phyloP scores from a whole-genome alignment of 768 basidiomycete species.

The Naganishia antarctica region DNA sequence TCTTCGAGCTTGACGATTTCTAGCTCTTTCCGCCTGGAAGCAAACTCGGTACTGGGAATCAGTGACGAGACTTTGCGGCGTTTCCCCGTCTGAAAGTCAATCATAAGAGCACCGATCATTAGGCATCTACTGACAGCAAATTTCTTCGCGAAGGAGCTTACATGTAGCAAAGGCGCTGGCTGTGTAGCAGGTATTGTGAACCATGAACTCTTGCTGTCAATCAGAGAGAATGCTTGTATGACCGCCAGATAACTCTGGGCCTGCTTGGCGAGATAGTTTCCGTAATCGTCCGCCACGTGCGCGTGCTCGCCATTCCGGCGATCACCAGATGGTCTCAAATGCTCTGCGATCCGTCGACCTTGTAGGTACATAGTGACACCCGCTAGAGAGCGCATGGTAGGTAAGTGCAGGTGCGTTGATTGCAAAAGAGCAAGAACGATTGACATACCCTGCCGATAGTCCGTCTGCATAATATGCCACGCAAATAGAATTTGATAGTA shows the following conservation, averaged over 20 bases:
- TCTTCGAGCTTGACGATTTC: constrained; percentile 76
- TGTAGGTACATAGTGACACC: constrained; percentile 90
- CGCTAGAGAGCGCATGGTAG: constrained; percentile 54
- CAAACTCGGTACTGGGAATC: constrained; percentile 70
- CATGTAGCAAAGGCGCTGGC: neutral
- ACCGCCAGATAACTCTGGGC: constrained; percentile 69
- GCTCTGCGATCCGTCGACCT: constrained; percentile 66
- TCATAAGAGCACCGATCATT: neutral
- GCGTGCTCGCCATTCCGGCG: neutral
- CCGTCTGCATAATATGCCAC: constrained; percentile 80
- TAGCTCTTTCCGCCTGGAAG: constrained; percentile 60
- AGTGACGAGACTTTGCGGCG: constrained; percentile 66
- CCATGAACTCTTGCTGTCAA: constrained; percentile 78
- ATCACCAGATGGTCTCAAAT: neutral
- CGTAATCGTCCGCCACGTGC: constrained; percentile 48
- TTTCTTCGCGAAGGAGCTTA: neutral
- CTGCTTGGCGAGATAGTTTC: constrained; percentile 64
- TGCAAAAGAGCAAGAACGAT: neutral
- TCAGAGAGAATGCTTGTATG: constrained; percentile 78
- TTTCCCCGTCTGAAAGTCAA: constrained; percentile 57
- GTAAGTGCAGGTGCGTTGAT: neutral
- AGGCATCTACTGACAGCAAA: neutral
- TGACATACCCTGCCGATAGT: constrained; percentile 82
- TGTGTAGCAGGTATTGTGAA: constrained; percentile 7
- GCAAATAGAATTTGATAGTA: constrained; percentile 91